phyloP scores from a whole-genome alignment of 2,329 filamentous ascomycete genomes.

The Claviceps arundinis region DNA sequence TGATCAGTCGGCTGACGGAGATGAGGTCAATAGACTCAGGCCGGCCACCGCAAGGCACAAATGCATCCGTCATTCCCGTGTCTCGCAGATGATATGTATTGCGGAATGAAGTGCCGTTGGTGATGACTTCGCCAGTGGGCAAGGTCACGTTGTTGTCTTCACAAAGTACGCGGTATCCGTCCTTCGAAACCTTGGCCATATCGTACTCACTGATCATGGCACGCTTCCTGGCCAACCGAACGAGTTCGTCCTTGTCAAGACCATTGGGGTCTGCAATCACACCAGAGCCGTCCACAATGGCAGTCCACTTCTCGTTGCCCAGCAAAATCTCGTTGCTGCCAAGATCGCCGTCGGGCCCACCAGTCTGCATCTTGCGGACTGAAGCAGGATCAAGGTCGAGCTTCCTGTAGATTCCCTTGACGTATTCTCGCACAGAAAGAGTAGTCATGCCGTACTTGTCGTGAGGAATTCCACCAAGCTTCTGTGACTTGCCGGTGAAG shows the following conservation, averaged over 20 bases:
- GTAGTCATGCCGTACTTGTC: constrained; percentile 97
- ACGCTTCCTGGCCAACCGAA: constrained; percentile 72
- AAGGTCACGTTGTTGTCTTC: constrained; percentile 85
- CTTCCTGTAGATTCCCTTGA: constrained; percentile 95
- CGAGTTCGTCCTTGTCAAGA: constrained; percentile 69
- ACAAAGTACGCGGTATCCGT: constrained; percentile 83
- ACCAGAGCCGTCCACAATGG: constrained; percentile 91
- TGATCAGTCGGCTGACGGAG: constrained; percentile 75
- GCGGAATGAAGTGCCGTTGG: constrained; percentile 89
- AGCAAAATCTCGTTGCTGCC: constrained; percentile 97
- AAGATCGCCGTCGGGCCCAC: constrained; percentile 89
- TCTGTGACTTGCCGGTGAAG: constrained; percentile 97
- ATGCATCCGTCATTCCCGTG: constrained; percentile 65
- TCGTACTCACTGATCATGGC: constrained; percentile 88
- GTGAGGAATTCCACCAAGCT: constrained; percentile 90
- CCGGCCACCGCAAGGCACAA: constrained; percentile 91
- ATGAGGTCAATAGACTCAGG: constrained; percentile 93
- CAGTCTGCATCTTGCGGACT: constrained; percentile 91
- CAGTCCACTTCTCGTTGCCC: constrained; percentile 87
- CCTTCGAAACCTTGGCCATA: constrained; percentile 65
- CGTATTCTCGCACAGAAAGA: constrained; percentile 87
- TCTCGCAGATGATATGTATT: constrained; percentile 92
- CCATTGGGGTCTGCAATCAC: constrained; percentile 90
- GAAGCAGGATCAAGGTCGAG: constrained; percentile 73
- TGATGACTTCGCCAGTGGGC: constrained; percentile 71